phyloP scores from a whole-genome alignment of 2,329 filamentous ascomycete genomes.

The Elsinoe necatrix region DNA sequence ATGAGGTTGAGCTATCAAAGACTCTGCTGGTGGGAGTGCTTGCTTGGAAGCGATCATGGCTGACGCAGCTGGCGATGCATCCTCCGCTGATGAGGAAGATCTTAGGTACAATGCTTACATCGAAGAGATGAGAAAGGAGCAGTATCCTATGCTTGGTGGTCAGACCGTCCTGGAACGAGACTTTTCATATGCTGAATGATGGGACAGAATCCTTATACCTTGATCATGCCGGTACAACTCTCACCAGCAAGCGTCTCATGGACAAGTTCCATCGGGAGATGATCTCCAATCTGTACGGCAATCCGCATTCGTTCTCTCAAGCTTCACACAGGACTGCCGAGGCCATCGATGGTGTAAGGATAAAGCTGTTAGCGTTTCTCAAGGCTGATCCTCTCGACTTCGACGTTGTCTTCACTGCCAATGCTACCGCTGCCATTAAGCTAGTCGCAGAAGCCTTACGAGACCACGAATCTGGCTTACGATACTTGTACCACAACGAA shows the following conservation, averaged over 20 bases:
- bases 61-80: background rate
- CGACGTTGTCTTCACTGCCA: constrained; percentile 84
- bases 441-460: constrained; percentile 72
- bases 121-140: constrained; percentile 37
- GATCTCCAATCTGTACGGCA: constrained; percentile 72
- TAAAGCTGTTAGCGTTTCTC: constrained; percentile 68
- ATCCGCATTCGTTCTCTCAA: constrained; percentile 76
- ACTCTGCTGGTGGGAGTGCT: background rate
- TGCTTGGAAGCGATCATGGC: constrained; percentile 8
- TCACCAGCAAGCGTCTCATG: constrained; percentile 48
- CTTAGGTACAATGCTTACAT: constrained; percentile 37
- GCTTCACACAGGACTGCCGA: constrained; percentile 67
- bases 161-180: background rate
- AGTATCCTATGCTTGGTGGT: constrained; percentile 38
- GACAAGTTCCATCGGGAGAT: constrained; percentile 70
- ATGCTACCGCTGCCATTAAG: constrained; percentile 87
- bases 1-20: background rate
- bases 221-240: constrained; percentile 84
- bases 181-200: background rate
- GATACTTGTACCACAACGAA: constrained; percentile 74
- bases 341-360: constrained; percentile 64
- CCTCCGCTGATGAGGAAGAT: constrained; percentile 10
- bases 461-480: constrained; percentile 58
- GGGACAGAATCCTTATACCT: constrained; percentile 51
- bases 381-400: constrained; percentile 72